Evolutionary conservation across 345 rosid species (phyloP).

Genomic region (Salix arbutifolia): DNA sequence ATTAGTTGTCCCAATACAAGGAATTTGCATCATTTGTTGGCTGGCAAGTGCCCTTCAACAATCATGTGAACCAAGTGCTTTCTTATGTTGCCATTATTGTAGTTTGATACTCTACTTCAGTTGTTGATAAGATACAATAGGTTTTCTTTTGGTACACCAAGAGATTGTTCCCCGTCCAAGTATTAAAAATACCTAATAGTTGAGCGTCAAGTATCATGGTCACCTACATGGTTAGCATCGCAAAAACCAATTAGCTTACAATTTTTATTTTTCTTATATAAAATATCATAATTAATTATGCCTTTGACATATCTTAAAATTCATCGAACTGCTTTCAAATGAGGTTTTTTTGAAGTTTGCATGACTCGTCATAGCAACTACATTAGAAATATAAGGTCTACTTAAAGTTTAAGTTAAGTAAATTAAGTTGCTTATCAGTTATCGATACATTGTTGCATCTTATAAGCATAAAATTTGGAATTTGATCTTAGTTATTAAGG

Average conservation of each 20-base stretch:
- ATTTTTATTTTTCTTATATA: background rate
- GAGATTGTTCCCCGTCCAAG: background rate
- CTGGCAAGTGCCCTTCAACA: too few relatives aligned
- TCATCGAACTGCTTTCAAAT: background rate
- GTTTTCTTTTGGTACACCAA: background rate
- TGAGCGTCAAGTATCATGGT: background rate
- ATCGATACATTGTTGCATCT: slow-evolving; percentile 1
- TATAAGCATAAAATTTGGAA: background rate
- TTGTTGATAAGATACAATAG: background rate
- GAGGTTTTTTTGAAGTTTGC: slow-evolving; percentile 6
- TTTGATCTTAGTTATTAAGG: background rate
- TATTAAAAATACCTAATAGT: background rate
- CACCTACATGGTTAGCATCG: background rate
- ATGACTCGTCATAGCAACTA: background rate
- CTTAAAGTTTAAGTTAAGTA: background rate
- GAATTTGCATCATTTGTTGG: too few relatives aligned
- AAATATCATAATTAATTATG: background rate
- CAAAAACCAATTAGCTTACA: background rate
- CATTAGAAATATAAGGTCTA: background rate
- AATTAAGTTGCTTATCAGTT: background rate
- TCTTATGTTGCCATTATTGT: too few relatives aligned
- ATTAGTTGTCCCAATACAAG: too few relatives aligned
- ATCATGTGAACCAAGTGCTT: too few relatives aligned
- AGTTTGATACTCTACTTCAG: too few relatives aligned
- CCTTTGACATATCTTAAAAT: background rate